phyloP scores from a whole-genome alignment of 2,329 filamentous ascomycete species.

The Sarocladium brachiariae region DNA sequence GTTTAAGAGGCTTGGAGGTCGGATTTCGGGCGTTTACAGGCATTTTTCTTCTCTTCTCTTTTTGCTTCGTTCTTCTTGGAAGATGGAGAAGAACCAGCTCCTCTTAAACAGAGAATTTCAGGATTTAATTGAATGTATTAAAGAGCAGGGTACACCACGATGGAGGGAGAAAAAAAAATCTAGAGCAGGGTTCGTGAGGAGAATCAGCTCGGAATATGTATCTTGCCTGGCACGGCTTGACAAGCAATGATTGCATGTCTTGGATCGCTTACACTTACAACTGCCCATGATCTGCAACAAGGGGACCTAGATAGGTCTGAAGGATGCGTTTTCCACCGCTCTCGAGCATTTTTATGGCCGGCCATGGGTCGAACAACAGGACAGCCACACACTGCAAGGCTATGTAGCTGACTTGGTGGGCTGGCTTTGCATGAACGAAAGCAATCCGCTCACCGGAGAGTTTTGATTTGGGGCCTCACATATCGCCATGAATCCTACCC shows the following conservation, averaged over 20 bases:
- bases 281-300: neutral
- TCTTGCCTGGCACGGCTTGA: neutral
- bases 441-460: too few relatives aligned
- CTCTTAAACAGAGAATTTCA: neutral
- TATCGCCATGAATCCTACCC: neutral
- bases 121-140: neutral
- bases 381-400: too few relatives aligned
- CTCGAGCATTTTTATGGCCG: neutral
- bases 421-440: too few relatives aligned
- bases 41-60: too few relatives aligned
- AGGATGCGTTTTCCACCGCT: neutral
- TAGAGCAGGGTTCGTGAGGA: neutral
- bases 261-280: neutral
- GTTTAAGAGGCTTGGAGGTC: neutral
- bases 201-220: constrained; percentile 3
- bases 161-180: neutral
- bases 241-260: neutral
- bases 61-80: too few relatives aligned
- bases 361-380: too few relatives aligned
- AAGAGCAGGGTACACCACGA: too few relatives aligned
- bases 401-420: too few relatives aligned
- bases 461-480: neutral
- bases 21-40: neutral
- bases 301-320: too few relatives aligned
- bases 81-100: neutral